These are phyloP conservation scores for Lasiodiplodia citricola DNA, from an alignment of 2,329 filamentous ascomycete genomes.

Conservation along the genomic window DNA sequence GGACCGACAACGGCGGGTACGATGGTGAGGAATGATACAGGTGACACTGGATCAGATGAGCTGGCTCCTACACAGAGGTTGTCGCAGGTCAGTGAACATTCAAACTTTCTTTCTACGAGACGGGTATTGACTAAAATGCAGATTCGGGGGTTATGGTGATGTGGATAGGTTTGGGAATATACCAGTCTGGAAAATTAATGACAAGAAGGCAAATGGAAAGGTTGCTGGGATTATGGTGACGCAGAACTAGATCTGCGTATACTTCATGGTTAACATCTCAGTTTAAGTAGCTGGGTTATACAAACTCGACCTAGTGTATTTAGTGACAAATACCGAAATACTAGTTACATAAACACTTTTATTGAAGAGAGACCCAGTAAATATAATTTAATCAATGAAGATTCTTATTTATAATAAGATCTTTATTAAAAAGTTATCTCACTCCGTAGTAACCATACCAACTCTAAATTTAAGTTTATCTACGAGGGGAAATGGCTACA, in stretches of 20 bases:
- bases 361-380: too few relatives aligned
- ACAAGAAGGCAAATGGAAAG: neutral
- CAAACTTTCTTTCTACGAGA: neutral
- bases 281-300: too few relatives aligned
- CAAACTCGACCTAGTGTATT: too few relatives aligned
- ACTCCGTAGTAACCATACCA: too few relatives aligned
- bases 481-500: too few relatives aligned
- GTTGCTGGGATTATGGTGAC: too few relatives aligned
- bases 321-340: too few relatives aligned
- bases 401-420: too few relatives aligned
- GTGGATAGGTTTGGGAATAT: neutral
- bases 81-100: conserved; percentile 63
- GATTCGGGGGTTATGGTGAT: conserved; percentile 18
- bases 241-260: neutral
- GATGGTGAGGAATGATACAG: conserved; percentile 17
- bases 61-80: conserved; percentile 76
- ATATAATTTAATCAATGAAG: too few relatives aligned
- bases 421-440: too few relatives aligned
- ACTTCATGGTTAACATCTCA: neutral
- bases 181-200: neutral
- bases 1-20: neutral
- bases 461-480: too few relatives aligned
- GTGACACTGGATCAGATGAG: conserved; percentile 35
- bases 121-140: neutral
- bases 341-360: too few relatives aligned